Evolutionary conservation across 306 rosid species (phyloP), one percentile per base, ranked within the genome.

Genomic region (cucumber (Cucumis sativus)): DNA sequence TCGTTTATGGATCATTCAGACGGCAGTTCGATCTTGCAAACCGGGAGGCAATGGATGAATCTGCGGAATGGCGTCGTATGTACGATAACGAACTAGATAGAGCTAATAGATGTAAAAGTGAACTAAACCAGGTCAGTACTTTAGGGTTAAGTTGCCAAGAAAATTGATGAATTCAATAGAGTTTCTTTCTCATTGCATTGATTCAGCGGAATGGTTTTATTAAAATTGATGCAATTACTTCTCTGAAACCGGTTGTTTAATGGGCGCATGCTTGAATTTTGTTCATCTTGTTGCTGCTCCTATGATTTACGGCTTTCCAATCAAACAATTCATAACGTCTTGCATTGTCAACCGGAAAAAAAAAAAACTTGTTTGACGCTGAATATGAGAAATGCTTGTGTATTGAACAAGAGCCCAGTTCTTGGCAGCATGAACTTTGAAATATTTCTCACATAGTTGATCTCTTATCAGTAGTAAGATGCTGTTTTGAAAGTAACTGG

Each of bases 1-100:
- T 39, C 70, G 45, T 60, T 60, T 12, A 60, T 25, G 17, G 66
- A 63, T 30, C 40, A 8, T 71, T 83, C 75, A 93, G 98, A 80
- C 78, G 82, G 68, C 92, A 91, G 79, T 93, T 90, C 81, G 94
- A 90, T 84, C 84, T 90, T 71, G 96, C 97, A 33, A 89, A 82
- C 66, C 80, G 86, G 80, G 97, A 91, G 79, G 97, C 97, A 4
- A 85, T 90, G 95, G 97, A 95, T 77, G 96, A 95, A 78, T 92
- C 98, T 74, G 98, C 98, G 10, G 98, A 90, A 80, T 92, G 98
- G 97, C 92, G 98, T 86, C 81, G 85, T 23, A 85, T 80, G 83
- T 95, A 87, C 47, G 99, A 95, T 61, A 64, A 28, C 55, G 90
- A 92, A 79, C 88, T 68, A 30, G 88, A 84, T 30, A 92, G 76